A percentile compares a stretch with the other conserved stretches of the same genome.
These are phyloP conservation scores for Fusarium hostae DNA, from an alignment of 2,329 filamentous ascomycete genomes.

Conservation along the genomic window DNA sequence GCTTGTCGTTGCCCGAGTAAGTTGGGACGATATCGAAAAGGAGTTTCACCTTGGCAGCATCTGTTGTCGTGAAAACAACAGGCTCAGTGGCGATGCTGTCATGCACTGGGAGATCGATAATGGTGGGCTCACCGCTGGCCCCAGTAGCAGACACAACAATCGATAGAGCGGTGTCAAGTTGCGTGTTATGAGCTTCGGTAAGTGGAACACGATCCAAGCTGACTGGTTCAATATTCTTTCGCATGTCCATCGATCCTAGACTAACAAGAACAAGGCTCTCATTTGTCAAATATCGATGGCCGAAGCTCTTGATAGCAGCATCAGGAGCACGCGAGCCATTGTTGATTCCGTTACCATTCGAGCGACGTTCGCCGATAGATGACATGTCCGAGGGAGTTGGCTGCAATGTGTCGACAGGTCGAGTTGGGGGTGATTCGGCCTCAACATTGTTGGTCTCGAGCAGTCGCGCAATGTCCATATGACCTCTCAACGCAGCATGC, in stretches of 20 bases:
- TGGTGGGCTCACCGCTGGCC: slow-evolving; percentile 85
- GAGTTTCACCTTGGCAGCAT: slow-evolving; percentile 84
- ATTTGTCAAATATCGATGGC: slow-evolving; percentile 91
- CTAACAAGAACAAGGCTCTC: slow-evolving; percentile 92
- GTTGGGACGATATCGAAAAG: slow-evolving; percentile 96
- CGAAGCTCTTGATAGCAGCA: slow-evolving; percentile 92
- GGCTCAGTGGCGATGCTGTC: slow-evolving; percentile 95
- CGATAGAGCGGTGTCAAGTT: slow-evolving; percentile 93
- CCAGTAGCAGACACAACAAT: slow-evolving; percentile 88
- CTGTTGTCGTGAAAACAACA: slow-evolving; percentile 84
- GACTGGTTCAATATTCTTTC: slow-evolving; percentile 83
- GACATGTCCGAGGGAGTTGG: slow-evolving; percentile 57
- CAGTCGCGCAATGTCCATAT: slow-evolving; percentile 80
- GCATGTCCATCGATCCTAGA: slow-evolving; percentile 92
- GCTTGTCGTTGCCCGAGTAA: slow-evolving; percentile 88
- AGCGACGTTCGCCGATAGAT: slow-evolving; percentile 71
- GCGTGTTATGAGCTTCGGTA: slow-evolving; percentile 87
- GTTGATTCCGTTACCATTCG: slow-evolving; percentile 62
- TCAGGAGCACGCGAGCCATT: slow-evolving; percentile 68
- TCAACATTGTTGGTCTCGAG: slow-evolving; percentile 65
- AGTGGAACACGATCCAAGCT: slow-evolving; percentile 89
- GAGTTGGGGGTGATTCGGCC: slow-evolving; percentile 39
- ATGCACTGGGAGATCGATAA: slow-evolving; percentile 92
- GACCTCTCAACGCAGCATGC: slow-evolving; percentile 89
- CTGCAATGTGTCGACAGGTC: slow-evolving; percentile 38